Percentiles rank a stretch among this genome's conserved stretches.
Conservation (phyloP, 2,329 filamentous ascomycete species). For the Pestalotiopsis sp. region DNA sequence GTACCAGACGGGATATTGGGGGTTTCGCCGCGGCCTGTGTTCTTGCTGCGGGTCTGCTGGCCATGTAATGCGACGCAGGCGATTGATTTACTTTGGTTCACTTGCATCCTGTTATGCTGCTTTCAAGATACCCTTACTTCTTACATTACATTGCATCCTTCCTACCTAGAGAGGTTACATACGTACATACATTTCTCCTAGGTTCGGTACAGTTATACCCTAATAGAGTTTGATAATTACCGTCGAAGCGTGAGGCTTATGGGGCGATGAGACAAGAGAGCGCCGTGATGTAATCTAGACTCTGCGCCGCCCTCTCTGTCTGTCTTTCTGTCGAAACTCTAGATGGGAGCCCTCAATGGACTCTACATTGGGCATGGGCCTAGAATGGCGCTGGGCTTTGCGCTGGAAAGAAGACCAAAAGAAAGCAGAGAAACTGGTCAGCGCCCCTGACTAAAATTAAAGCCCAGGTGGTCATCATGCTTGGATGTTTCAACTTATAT, state of each 20-base stretch:
- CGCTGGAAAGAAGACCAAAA: neutral
- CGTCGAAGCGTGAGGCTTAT: neutral
- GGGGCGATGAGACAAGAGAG: neutral
- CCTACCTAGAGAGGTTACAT: neutral
- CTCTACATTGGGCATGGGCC: too few relatives aligned
- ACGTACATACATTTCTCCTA: neutral
- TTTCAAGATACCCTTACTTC: neutral
- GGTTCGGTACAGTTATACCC: neutral
- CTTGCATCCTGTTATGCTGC: neutral
- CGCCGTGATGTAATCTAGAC: neutral
- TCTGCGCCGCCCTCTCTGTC: neutral
- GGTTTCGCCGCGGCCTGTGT: neutral
- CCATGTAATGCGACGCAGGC: neutral
- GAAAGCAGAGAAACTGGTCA: neutral
- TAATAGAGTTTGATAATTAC: neutral
- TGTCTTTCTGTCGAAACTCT: too few relatives aligned
- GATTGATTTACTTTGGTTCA: neutral
- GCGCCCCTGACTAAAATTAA: constrained; percentile 10
- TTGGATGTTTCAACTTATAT: constrained; percentile 7
- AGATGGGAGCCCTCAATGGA: too few relatives aligned
- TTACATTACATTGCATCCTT: neutral
- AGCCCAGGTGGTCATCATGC: neutral
- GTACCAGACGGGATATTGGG: neutral
- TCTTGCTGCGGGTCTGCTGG: neutral
- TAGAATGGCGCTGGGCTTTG: neutral